Evolutionary conservation across 345 rosid species (phyloP), one percentile per base, ranked within the genome.

Genomic region (Eucalyptus coolabah): DNA sequence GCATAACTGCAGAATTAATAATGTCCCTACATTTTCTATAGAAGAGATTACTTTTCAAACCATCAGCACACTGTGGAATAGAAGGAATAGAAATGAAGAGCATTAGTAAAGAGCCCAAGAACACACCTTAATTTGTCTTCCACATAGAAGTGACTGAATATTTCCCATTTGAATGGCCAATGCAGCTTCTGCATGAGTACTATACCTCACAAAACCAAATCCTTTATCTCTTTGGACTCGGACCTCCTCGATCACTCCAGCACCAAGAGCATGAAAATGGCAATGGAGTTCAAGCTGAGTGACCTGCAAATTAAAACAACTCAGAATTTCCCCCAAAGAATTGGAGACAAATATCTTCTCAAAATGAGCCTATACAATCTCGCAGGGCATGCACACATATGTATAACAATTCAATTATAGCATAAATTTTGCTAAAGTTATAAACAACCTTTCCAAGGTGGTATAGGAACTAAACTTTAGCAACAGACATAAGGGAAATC

Each of bases 141-240:
- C 97, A 91, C 86, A 94, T 15, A 98, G 95, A 93, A 89, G 90
- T 37, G 99, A 96, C 50, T 91, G 99, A 54, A 94, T 54, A 89
- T 96, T 98, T 86, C 99, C 99, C 94, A 97, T 92, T 92, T 96
- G 99, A 92, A 98, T 98, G 88, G 99, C 99, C 87, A 96, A 88
- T 89, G 98, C 97, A 86, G 99, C 98, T 95, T 98, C 99, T 4
- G 95, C 91, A 91, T 95, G 99, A 37, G 96, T 96, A 89, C 96
- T n/a, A n/a, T n/a, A 98, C 91, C 99, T 96, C 90, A 98, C 98
- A 77, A 98, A 97, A 86, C 99, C 99, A 95, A 98, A 98, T 69
- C 98, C 99, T 92, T 98, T 98, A 91, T 97, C 98, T 87, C 96
- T 93, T 94, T 98, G 99, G 88, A 98, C 96, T 30, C 97, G 94